phyloP scores from a whole-genome alignment of 345 rosid genomes.

The Citrus mangshanensis region DNA sequence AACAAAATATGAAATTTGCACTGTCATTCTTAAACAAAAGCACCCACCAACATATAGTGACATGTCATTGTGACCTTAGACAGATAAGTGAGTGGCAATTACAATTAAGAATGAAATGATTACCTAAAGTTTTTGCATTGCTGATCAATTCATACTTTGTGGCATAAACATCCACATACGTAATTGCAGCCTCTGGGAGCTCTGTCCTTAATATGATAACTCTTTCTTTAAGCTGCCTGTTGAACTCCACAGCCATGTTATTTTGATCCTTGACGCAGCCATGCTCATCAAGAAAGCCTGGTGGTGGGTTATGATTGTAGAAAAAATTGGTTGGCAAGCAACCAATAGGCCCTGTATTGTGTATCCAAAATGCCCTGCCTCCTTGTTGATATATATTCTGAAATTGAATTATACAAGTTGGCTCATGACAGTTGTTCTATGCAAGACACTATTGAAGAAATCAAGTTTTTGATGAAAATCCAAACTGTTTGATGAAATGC shows the following conservation, averaged over 20 bases:
- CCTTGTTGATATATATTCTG: conserved; percentile 53
- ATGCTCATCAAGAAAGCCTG: conserved; percentile 57
- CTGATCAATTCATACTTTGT: conserved; percentile 73
- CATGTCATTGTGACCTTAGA: background rate
- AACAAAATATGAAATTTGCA: background rate
- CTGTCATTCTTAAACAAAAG: background rate
- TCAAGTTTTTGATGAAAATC: no score
- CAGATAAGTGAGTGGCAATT: background rate
- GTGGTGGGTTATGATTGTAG: conserved; percentile 59
- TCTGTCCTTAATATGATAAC: conserved; percentile 48
- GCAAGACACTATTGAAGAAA: background rate
- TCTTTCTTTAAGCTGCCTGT: conserved; percentile 60
- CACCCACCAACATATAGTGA: background rate
- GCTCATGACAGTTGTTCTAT: background rate
- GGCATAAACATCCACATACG: conserved; percentile 74
- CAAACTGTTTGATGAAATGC: no score
- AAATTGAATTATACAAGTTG: background rate
- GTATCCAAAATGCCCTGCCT: conserved; percentile 72
- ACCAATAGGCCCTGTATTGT: conserved; percentile 88
- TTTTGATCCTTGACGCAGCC: conserved; percentile 84
- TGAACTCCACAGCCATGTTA: conserved; percentile 73
- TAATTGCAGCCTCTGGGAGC: conserved; percentile 65
- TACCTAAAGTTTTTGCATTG: conserved; percentile 62
- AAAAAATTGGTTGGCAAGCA: conserved; percentile 78
- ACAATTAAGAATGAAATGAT: background rate